phyloP scores from a whole-genome alignment of 2,329 filamentous ascomycete species.

The Zymoseptoria brevis region DNA sequence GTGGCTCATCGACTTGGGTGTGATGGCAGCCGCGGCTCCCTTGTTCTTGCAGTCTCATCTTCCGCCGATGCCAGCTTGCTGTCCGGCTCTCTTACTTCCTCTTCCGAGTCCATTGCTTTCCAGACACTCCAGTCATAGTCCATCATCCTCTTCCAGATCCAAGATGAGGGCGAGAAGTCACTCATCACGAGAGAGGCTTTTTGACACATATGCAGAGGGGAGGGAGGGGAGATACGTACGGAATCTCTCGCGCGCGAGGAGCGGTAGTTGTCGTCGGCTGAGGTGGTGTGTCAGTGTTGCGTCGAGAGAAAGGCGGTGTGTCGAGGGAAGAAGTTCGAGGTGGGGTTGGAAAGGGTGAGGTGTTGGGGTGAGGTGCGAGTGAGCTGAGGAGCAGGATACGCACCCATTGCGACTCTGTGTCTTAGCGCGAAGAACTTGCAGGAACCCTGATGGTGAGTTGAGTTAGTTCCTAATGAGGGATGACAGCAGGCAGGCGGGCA shows the following conservation, averaged over 20 bases:
- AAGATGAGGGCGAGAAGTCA: not conserved
- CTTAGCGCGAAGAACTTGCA: not conserved
- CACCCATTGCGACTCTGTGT: not conserved
- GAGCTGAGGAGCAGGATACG: not conserved
- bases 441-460: not conserved
- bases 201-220: not conserved
- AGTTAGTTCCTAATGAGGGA: not conserved
- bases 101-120: not conserved
- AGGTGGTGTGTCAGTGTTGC: not conserved
- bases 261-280: conserved; percentile 1
- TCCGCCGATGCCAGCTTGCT: not conserved
- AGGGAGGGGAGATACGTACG: not conserved
- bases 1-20: not conserved
- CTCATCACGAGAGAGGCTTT: not conserved
- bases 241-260: conserved; percentile 1
- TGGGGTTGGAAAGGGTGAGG: conserved; percentile 17
- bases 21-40: not conserved
- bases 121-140: not conserved
- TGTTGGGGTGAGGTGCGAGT: not conserved
- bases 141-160: not conserved
- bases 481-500: conserved; percentile 2
- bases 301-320: not conserved
- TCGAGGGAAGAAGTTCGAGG: not conserved
- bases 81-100: not conserved
- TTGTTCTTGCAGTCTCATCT: not conserved